Percentiles rank a stretch among this genome's conserved stretches.
Conservation (phyloP, 805 yeast genomes). For the Candida sakaeoensis region DNA sequence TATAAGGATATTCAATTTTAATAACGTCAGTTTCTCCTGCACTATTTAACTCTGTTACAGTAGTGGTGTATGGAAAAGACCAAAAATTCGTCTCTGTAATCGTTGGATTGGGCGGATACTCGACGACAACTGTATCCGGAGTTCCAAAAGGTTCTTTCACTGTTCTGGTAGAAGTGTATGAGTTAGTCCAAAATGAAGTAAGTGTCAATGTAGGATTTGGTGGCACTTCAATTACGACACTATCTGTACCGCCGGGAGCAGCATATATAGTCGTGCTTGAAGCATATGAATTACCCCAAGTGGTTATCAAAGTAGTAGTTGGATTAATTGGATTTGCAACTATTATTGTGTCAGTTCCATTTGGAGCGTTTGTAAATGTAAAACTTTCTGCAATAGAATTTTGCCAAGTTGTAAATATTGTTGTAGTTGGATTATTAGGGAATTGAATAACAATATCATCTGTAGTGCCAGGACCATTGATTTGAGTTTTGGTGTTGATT, state of each 20-base stretch:
- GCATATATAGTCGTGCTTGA: background rate
- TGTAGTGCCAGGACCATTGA: constrained; percentile 8
- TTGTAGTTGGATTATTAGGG: background rate
- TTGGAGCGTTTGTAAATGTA: constrained; percentile 16
- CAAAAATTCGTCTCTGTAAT: constrained; percentile 9
- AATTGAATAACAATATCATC: constrained; percentile 9
- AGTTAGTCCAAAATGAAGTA: constrained; percentile 10
- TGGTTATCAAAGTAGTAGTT: background rate
- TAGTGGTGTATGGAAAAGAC: constrained; percentile 7
- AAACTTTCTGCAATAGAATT: constrained; percentile 13
- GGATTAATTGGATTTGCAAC: constrained; percentile 8
- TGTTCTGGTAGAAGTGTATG: constrained; percentile 13
- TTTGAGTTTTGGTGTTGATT: background rate
- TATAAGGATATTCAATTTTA: constrained; percentile 16
- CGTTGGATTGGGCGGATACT: constrained; percentile 12
- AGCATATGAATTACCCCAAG: background rate
- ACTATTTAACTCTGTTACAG: constrained; percentile 16
- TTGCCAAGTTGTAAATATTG: constrained; percentile 7
- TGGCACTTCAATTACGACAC: constrained; percentile 13
- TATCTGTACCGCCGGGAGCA: constrained; percentile 10
- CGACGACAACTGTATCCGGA: constrained; percentile 7
- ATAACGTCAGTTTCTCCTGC: constrained; percentile 15
- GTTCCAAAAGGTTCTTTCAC: constrained; percentile 8
- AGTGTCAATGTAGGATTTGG: constrained; percentile 12
- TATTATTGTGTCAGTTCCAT: constrained; percentile 16